Percentiles rank a stretch among this genome's conserved stretches.
These are phyloP conservation scores for Erigeron canadensis DNA, from an alignment of 129 eudicot species.

Conservation along the genomic window DNA sequence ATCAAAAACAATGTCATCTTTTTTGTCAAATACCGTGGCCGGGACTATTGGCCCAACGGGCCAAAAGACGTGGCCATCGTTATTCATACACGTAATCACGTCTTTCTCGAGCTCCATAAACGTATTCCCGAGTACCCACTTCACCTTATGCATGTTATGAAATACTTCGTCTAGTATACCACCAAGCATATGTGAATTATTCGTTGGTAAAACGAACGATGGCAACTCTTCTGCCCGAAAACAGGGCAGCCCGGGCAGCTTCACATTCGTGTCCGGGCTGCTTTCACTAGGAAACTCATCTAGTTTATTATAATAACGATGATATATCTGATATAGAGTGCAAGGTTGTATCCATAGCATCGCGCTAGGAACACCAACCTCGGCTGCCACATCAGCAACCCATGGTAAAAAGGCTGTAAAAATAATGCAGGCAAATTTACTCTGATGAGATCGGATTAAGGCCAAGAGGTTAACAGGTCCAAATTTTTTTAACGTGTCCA, in stretches of 20 bases:
- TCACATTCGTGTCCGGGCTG: conserved; percentile 21
- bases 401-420: conserved; percentile 47
- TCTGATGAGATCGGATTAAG: conserved; percentile 23
- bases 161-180: conserved; percentile 21
- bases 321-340: conserved; percentile 38
- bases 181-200: conserved; percentile 9
- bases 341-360: conserved; percentile 59
- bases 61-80: conserved; percentile 12
- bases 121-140: conserved; percentile 43
- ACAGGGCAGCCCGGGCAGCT: conserved; percentile 44
- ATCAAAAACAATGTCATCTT: conserved; percentile 24
- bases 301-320: conserved; percentile 30
- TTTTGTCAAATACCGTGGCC: conserved; percentile 11
- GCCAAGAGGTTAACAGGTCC: conserved; percentile 38
- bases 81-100: conserved; percentile 12
- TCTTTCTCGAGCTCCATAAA: conserved; percentile 38
- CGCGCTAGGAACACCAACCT: conserved; percentile 34
- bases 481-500: conserved; percentile 23
- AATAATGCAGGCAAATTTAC: conserved; percentile 42
- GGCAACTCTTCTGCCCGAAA: conserved; percentile 31
- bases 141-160: conserved; percentile 24
- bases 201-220: conserved; percentile 47
- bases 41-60: conserved; percentile 53
- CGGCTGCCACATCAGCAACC: conserved; percentile 43
- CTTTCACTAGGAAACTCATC: conserved; percentile 21